These are phyloP conservation scores for Podaxis sp. DNA, from an alignment of 768 basidiomycete species.

Conservation along the genomic window DNA sequence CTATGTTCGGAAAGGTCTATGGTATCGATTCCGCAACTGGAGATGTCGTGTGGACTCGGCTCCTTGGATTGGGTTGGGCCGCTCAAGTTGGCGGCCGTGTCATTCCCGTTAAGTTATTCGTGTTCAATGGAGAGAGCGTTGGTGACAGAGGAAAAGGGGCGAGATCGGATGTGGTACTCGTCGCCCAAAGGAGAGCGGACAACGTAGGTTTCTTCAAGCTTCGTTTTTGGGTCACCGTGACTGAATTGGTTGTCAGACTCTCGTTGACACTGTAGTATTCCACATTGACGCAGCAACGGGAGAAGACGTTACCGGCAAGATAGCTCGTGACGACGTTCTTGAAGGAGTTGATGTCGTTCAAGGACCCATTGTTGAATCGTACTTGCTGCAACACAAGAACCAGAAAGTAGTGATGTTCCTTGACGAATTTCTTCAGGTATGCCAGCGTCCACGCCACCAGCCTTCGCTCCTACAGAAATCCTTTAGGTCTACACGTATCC, in stretches of 20 bases:
- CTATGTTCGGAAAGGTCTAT: conserved; percentile 68
- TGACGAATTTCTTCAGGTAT: conserved; percentile 74
- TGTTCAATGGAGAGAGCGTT: conserved; percentile 40
- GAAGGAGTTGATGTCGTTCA: conserved; percentile 59
- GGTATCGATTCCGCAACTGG: conserved; percentile 82
- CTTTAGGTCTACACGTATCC: conserved; percentile 65
- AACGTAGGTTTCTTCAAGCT: conserved; percentile 42
- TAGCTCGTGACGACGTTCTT: conserved; percentile 32
- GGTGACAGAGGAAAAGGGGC: conserved; percentile 38
- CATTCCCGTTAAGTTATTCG: conserved; percentile 58
- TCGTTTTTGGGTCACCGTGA: conserved; percentile 1
- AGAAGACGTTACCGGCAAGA: conserved; percentile 38
- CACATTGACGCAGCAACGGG: conserved; percentile 79
- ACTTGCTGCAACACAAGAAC: conserved; percentile 39
- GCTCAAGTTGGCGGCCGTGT: conserved; percentile 49
- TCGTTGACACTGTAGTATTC: conserved; percentile 71
- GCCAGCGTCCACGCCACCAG: neutral
- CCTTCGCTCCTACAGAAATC: neutral
- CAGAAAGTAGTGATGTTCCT: conserved; percentile 56
- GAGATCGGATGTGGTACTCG: conserved; percentile 54
- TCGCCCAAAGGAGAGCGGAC: conserved; percentile 56
- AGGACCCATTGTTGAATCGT: conserved; percentile 57
- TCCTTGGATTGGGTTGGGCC: conserved; percentile 72
- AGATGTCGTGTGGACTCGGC: conserved; percentile 71
- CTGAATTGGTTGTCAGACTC: conserved; percentile 31